Base-by-base conservation (phyloP, 305 asterid species). In the Fraxinus dipetala region DNA sequence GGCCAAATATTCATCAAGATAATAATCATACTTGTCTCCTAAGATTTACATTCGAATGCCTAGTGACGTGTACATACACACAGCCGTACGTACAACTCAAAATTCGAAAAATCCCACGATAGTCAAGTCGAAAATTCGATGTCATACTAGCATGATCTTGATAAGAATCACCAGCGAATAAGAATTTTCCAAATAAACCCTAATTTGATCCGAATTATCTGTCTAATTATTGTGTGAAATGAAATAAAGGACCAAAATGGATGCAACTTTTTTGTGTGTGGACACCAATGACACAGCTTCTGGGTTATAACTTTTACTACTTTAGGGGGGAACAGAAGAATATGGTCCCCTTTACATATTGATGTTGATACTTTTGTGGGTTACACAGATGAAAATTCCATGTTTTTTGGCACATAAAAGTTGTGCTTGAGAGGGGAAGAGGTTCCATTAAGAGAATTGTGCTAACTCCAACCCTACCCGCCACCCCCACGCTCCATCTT, bases 291-390 rank as follows among this genome's bases (percentile, higher is more conserved):
- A 86, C 83, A 61, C 82, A 79, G 76, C 83, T 83, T 73, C 81
- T 36, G 76, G 83, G 69, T 34, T 82, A 43, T n/a, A 72, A 81
- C 88, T 81, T 86, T 86, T 79, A 82, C 91, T 84, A 84, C 83
- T 86, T 84, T 40, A 76, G 76, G 87, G 85, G 79, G 83, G 81
- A 78, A 82, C 87, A 84, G 30, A 89, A 61, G 85, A 79, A 85
- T 84, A 78, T 82, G 90, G 90, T 9, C 90, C 88, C 54, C 54
- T 16, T n/a, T 32, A 72, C 32, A 78, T 83, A 72, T 83, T 87
- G 88, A 91, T 83, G 91, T 86, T 88, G 91, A 89, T 82, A 79
- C 84, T 83, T 80, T 61, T 69, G 82, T 31, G 45, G 8, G 26
- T 18, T 13, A 43, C 72, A 63, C 13, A 83, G 14, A 32, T 59